Evolutionary conservation across 2,329 filamentous ascomycete genomes (phyloP).

Genomic region (Hypomyces rosellus): DNA sequence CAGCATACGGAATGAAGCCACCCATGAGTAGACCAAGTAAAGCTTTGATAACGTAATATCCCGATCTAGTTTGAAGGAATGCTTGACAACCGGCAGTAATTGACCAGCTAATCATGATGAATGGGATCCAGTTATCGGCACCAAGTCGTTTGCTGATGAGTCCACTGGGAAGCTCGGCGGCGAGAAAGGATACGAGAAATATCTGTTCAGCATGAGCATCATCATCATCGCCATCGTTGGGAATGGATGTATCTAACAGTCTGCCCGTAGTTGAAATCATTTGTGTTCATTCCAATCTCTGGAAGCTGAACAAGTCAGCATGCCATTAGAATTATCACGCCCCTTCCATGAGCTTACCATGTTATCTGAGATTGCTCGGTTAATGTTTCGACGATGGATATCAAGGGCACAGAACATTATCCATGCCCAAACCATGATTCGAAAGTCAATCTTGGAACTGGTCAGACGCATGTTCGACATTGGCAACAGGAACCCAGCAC

Average conservation of each 20-base stretch:
- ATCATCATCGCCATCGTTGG: not conserved
- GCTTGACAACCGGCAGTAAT: slow-evolving; percentile 28
- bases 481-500: slow-evolving; percentile 24
- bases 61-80: slow-evolving; percentile 20
- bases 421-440: slow-evolving; percentile 34
- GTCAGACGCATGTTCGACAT: slow-evolving; percentile 38
- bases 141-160: slow-evolving; percentile 46
- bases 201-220: slow-evolving; percentile 21
- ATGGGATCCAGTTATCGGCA: slow-evolving; percentile 42
- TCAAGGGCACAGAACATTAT: slow-evolving; percentile 49
- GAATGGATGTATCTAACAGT: slow-evolving; percentile 19
- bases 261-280: slow-evolving; percentile 42
- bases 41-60: slow-evolving; percentile 27
- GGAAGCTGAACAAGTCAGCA: slow-evolving; percentile 34
- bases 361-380: slow-evolving; percentile 29
- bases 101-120: slow-evolving; percentile 36
- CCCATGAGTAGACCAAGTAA: slow-evolving; percentile 46
- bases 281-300: slow-evolving; percentile 26
- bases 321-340: not conserved
- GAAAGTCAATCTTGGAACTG: slow-evolving; percentile 24
- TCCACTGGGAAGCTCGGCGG: slow-evolving; percentile 49
- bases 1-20: slow-evolving; percentile 49
- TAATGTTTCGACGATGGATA: slow-evolving; percentile 31
- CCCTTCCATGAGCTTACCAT: slow-evolving; percentile 26
- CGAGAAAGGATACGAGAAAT: slow-evolving; percentile 42